A percentile compares a stretch with the other conserved stretches of the same genome.
Conservation (phyloP, 2,329 filamentous ascomycete species). For the Hypoxylon sp. region DNA sequence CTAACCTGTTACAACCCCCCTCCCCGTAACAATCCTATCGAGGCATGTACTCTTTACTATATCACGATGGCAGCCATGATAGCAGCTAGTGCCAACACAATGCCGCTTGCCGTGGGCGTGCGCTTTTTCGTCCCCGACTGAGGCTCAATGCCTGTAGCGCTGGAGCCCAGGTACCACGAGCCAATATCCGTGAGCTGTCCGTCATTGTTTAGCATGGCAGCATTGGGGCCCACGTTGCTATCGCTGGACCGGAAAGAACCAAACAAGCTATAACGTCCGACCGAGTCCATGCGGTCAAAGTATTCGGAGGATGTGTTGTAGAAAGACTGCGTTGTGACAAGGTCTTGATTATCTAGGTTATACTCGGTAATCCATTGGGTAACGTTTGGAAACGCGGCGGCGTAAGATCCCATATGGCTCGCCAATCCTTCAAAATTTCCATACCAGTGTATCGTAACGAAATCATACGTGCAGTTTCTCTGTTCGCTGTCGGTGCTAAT, state of each 20-base stretch:
- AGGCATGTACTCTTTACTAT: background rate
- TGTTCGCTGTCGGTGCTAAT: slow-evolving; percentile 62
- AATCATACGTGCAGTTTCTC: slow-evolving; percentile 73
- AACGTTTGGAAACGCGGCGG: slow-evolving; percentile 69
- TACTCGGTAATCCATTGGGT: slow-evolving; percentile 87
- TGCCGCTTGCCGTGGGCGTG: background rate
- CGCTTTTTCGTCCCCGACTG: slow-evolving; percentile 37
- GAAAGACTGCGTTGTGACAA: slow-evolving; percentile 73
- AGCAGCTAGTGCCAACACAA: slow-evolving; percentile 17
- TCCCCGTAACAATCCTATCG: background rate
- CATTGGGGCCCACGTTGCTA: slow-evolving; percentile 82
- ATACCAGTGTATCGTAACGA: slow-evolving; percentile 77
- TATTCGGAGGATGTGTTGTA: slow-evolving; percentile 77
- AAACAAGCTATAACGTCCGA: slow-evolving; percentile 81
- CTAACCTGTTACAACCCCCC: background rate
- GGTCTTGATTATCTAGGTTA: slow-evolving; percentile 71
- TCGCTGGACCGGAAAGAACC: slow-evolving; percentile 78
- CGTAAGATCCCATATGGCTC: slow-evolving; percentile 74
- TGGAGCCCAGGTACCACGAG: slow-evolving; percentile 79
- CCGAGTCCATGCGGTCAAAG: slow-evolving; percentile 74
- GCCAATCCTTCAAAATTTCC: slow-evolving; percentile 79
- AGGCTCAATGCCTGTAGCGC: slow-evolving; percentile 63
- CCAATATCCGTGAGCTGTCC: slow-evolving; percentile 83
- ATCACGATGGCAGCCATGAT: slow-evolving; percentile 5
- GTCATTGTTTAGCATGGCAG: slow-evolving; percentile 76